Percentiles rank a stretch among this genome's conserved stretches.
These are phyloP conservation scores for Arabidopsis suecica DNA, from an alignment of 345 rosid species.

Conservation along the genomic window DNA sequence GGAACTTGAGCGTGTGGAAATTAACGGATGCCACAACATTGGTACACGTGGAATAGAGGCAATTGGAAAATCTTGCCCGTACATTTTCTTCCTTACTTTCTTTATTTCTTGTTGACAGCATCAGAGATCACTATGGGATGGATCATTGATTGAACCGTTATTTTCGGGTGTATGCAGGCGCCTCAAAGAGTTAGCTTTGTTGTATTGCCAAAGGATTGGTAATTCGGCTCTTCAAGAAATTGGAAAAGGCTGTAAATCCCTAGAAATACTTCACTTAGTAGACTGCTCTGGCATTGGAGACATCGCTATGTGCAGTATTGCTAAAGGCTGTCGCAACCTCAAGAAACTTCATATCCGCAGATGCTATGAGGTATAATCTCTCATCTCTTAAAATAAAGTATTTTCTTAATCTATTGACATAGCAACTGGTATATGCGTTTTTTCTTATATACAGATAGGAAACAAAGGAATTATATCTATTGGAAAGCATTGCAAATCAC, in stretches of 20 bases:
- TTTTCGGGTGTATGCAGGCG: conserved; percentile 52
- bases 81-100: conserved; percentile 38
- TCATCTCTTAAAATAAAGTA: background rate
- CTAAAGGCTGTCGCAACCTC: conserved; percentile 78
- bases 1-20: conserved; percentile 80
- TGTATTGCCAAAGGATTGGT: conserved; percentile 87
- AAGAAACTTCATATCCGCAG: conserved; percentile 92
- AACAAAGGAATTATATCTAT: conserved; percentile 78
- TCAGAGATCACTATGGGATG: background rate
- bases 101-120: conserved; percentile 1
- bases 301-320: conserved; percentile 75
- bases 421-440: background rate
- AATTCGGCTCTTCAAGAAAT: conserved; percentile 69
- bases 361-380: conserved; percentile 75
- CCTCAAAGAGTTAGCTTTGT: conserved; percentile 78
- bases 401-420: conserved; percentile 5
- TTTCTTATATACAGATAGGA: conserved; percentile 61
- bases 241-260: conserved; percentile 78
- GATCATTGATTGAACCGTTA: conserved; percentile 14
- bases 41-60: conserved; percentile 83
- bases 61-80: conserved; percentile 84
- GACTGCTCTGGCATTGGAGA: conserved; percentile 89
- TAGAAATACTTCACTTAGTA: conserved; percentile 84
- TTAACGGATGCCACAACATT: conserved; percentile 92
- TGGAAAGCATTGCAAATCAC: conserved; percentile 77